A percentile compares a stretch with the other conserved stretches of the same genome.
phyloP scores from a whole-genome alignment of 805 yeast genomes.

The Diddensiella caesifluorescens region DNA sequence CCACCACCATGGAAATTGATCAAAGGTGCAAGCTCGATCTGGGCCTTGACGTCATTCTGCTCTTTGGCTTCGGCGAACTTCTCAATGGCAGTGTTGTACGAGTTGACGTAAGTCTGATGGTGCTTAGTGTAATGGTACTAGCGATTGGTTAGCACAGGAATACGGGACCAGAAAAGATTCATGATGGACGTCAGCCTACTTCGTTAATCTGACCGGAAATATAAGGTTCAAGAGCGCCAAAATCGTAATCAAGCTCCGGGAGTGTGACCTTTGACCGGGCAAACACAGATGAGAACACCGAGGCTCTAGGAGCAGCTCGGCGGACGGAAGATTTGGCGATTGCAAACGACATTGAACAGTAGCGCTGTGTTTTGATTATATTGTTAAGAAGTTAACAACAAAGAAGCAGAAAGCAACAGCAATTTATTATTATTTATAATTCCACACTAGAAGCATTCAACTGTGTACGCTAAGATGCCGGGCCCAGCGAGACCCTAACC shows the following conservation, averaged over 20 bases:
- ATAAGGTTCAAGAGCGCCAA: slow-evolving; percentile 78
- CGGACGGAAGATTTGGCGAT: slow-evolving; percentile 3
- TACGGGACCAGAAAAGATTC: not conserved
- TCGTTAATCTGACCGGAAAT: slow-evolving; percentile 85
- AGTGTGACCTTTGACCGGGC: slow-evolving; percentile 47
- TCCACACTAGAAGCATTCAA: too few relatives aligned
- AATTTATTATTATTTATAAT: too few relatives aligned
- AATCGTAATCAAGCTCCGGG: slow-evolving; percentile 81
- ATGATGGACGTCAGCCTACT: slow-evolving; percentile 11
- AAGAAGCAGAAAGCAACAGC: too few relatives aligned
- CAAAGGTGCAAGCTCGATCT: slow-evolving; percentile 56
- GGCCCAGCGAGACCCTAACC: too few relatives aligned
- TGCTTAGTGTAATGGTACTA: slow-evolving; percentile 74
- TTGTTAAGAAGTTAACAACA: too few relatives aligned
- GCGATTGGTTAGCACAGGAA: not conserved
- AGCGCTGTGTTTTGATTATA: too few relatives aligned
- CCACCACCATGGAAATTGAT: slow-evolving; percentile 95
- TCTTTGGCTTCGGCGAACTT: slow-evolving; percentile 61
- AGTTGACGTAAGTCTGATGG: slow-evolving; percentile 86
- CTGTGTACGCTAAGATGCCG: too few relatives aligned
- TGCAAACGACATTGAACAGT: too few relatives aligned
- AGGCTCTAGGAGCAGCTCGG: slow-evolving; percentile 7
- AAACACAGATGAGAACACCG: not conserved
- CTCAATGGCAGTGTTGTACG: slow-evolving; percentile 73
- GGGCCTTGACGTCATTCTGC: slow-evolving; percentile 53